These are phyloP conservation scores for Penicillium occitanis DNA, from an alignment of 2,329 filamentous ascomycete species.

Conservation along the genomic window DNA sequence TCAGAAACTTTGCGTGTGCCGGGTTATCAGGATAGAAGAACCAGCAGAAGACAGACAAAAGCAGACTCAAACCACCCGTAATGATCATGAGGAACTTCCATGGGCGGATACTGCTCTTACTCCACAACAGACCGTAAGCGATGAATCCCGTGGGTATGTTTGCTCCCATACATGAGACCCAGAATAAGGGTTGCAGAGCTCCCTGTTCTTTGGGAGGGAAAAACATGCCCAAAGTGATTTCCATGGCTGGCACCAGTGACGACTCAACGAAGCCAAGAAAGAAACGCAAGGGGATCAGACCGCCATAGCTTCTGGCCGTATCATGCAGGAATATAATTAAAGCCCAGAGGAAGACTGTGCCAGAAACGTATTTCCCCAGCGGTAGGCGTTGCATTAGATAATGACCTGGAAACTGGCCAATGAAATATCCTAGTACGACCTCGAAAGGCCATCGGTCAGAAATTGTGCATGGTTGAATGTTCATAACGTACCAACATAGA, in stretches of 20 bases:
- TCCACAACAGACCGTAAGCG: conserved; percentile 44
- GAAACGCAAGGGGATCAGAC: conserved; percentile 39
- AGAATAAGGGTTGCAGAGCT: conserved; percentile 54
- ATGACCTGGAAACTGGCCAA: conserved; percentile 41
- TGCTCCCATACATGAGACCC: conserved; percentile 34
- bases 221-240: conserved; percentile 45
- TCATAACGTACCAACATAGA: conserved; percentile 40
- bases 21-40: conserved; percentile 26
- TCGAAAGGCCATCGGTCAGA: background rate
- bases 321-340: conserved; percentile 43
- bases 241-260: conserved; percentile 43
- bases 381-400: conserved; percentile 45
- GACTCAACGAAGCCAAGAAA: conserved; percentile 40
- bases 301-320: conserved; percentile 34
- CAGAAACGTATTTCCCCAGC: conserved; percentile 38
- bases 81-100: conserved; percentile 46
- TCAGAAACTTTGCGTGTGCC: conserved; percentile 22
- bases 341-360: conserved; percentile 36
- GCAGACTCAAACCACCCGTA: conserved; percentile 38
- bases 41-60: conserved; percentile 29
- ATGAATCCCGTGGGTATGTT: conserved; percentile 42
- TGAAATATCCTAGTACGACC: conserved; percentile 35
- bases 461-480: background rate
- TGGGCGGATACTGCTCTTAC: conserved; percentile 24
- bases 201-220: conserved; percentile 49